Conservation (phyloP, 331 rosid genomes). For the Ulmus americana region DNA sequence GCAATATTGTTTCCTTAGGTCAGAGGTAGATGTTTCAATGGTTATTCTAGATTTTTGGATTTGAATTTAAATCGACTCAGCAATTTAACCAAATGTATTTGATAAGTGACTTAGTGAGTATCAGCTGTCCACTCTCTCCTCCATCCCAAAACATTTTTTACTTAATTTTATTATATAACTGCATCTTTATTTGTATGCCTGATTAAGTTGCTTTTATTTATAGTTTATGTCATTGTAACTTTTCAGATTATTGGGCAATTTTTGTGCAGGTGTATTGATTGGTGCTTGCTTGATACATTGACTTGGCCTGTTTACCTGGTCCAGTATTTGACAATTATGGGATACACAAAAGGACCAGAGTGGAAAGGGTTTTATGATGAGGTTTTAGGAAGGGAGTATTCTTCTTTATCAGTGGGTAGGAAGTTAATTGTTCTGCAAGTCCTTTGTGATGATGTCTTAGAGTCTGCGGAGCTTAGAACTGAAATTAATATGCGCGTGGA, state of each 20-base stretch:
- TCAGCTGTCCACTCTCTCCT: too few species aligned
- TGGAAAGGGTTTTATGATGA: conserved; percentile 67
- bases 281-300: conserved; percentile 77
- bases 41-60: too few species aligned
- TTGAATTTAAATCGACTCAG: too few species aligned
- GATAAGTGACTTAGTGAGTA: too few species aligned
- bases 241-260: conserved; percentile 18
- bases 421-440: conserved; percentile 71
- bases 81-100: too few species aligned
- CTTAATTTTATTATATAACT: not conserved
- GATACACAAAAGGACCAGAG: conserved; percentile 48
- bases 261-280: conserved; percentile 61
- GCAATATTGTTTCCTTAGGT: too few species aligned
- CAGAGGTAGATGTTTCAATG: too few species aligned
- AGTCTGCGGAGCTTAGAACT: conserved; percentile 57
- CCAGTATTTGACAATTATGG: conserved; percentile 59
- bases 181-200: not conserved
- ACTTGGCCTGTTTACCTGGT: conserved; percentile 83
- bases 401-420: conserved; percentile 55
- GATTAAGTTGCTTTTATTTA: not conserved
- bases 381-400: conserved; percentile 61
- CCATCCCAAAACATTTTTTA: not conserved
- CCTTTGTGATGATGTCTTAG: conserved; percentile 71
- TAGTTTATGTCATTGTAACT: not conserved
- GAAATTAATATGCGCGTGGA: conserved; percentile 81